These are phyloP conservation scores for Colletotrichum sp. DNA, from an alignment of 2,329 filamentous ascomycete genomes.

Conservation along the genomic window DNA sequence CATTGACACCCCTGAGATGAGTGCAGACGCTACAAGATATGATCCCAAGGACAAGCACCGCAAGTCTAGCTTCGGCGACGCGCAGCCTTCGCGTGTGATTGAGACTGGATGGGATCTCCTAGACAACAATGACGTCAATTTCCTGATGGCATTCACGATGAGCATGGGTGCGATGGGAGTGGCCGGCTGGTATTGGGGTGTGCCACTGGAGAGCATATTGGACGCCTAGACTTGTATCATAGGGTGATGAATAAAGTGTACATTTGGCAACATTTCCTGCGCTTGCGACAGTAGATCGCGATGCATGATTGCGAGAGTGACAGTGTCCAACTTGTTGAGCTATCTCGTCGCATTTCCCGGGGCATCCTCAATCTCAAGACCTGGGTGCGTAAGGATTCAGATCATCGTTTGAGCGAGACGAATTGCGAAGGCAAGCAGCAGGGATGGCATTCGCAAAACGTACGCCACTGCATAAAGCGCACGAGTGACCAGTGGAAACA, in stretches of 20 bases:
- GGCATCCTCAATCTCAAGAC: neutral
- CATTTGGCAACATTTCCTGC: neutral
- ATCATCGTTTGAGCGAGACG: neutral
- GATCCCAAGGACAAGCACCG: conserved; percentile 55
- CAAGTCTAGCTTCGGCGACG: conserved; percentile 57
- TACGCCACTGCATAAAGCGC: neutral
- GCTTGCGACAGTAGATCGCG: neutral
- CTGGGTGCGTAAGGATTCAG: neutral
- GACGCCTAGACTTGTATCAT: conserved; percentile 1
- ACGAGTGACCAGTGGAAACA: neutral
- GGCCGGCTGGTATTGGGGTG: conserved; percentile 65
- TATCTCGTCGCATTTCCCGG: neutral
- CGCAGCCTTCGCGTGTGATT: conserved; percentile 65
- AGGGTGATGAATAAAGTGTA: neutral
- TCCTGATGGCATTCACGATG: conserved; percentile 86
- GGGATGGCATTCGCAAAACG: neutral
- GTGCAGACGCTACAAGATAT: conserved; percentile 47
- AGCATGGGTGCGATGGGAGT: conserved; percentile 78
- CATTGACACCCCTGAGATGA: conserved; percentile 38
- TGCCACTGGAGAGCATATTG: conserved; percentile 52
- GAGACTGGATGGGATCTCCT: conserved; percentile 76
- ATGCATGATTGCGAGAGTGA: neutral
- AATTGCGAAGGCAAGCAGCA: neutral
- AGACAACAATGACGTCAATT: conserved; percentile 96
- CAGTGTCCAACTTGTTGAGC: neutral